A percentile compares a stretch with the other conserved stretches of the same genome.
phyloP scores from a whole-genome alignment of 805 yeast species.

The Kluyveromyces siamensis region DNA sequence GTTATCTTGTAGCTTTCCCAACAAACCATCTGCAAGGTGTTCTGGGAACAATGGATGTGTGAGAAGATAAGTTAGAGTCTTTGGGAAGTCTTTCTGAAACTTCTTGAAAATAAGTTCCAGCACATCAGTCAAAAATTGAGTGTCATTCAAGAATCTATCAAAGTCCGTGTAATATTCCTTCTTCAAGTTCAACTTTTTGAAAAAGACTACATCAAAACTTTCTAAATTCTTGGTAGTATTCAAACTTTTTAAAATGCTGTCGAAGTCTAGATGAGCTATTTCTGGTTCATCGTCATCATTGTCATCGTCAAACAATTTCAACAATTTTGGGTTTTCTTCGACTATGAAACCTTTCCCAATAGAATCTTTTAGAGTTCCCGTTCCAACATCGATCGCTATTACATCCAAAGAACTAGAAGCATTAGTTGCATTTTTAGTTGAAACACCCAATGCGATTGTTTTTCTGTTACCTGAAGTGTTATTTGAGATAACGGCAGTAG shows the following conservation, averaged over 20 bases:
- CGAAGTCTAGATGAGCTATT: constrained; percentile 9
- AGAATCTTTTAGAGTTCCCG: constrained; percentile 59
- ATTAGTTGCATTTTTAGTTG: constrained; percentile 20
- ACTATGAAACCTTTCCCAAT: constrained; percentile 46
- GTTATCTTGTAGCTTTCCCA: constrained; percentile 42
- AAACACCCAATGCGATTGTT: constrained; percentile 25
- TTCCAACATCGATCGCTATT: constrained; percentile 47
- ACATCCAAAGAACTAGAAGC: constrained; percentile 25
- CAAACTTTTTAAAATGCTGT: constrained; percentile 20
- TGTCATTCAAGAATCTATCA: constrained; percentile 54
- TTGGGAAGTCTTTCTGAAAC: constrained; percentile 36
- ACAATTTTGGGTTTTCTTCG: constrained; percentile 16
- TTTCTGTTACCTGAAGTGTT: constrained; percentile 8
- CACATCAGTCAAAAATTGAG: constrained; percentile 40
- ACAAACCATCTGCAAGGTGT: constrained; percentile 43
- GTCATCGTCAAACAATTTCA: constrained; percentile 16
- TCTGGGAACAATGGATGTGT: constrained; percentile 84
- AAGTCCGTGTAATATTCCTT: constrained; percentile 51
- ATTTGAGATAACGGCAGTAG: constrained; percentile 15
- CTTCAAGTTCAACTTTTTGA: constrained; percentile 26
- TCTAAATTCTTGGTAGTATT: constrained; percentile 13
- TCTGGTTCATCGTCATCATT: constrained; percentile 9
- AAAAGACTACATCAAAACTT: constrained; percentile 27
- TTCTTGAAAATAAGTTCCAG: constrained; percentile 34
- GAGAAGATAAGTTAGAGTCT: constrained; percentile 59